Evolutionary conservation across 805 yeast genomes (phyloP), one percentile per base, ranked within the genome.

Genomic region (Candida nanaspora): DNA sequence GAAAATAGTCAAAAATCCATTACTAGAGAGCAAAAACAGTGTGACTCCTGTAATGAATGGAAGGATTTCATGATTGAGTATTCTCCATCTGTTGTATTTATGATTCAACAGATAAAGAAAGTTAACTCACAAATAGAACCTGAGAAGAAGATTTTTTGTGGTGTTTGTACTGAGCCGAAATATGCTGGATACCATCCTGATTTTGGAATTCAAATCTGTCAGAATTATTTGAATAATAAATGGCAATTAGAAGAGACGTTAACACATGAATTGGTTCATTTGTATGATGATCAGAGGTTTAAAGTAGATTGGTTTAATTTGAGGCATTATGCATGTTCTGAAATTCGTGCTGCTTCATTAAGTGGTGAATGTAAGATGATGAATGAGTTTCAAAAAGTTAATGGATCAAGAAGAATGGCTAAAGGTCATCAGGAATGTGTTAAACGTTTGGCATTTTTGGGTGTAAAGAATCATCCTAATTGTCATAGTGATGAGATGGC

Each of bases 121-220:
- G 65, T 82, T 19, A 76, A 73, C 21, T 57, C 60, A 9, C 46
- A 75, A n/a, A 80, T 77, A 10, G 69, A 70, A 15, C 61, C 65
- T 14, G 51, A 58, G 22, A 19, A 18, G 3, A 79, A 81, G 50
- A 78, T 91, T 40, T 68, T 76, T 14, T 93, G 98, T 59, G 93
- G 79, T 40, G 73, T 74, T 9, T 93, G 98, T 60, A 86, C 83
- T 46, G 95, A 86, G 46, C 69, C 73, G 64, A 76, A 80, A 52
- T 81, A 87, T 30, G 98, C 98, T 35, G 98, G 98, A 2, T 93
- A 83, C 61, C 87, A 89, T 56, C 97, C 98, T 0, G 84, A 86
- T 30, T 59, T 77, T 33, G 98, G 98, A 2, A 80, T 93, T 21
- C 67, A 88, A 43, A 62, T 93, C 6, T 93, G 98, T 62, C 87